Evolutionary conservation across 352 stramenopile genomes (phyloP).

Genomic region (Phytopythium sindhum): DNA sequence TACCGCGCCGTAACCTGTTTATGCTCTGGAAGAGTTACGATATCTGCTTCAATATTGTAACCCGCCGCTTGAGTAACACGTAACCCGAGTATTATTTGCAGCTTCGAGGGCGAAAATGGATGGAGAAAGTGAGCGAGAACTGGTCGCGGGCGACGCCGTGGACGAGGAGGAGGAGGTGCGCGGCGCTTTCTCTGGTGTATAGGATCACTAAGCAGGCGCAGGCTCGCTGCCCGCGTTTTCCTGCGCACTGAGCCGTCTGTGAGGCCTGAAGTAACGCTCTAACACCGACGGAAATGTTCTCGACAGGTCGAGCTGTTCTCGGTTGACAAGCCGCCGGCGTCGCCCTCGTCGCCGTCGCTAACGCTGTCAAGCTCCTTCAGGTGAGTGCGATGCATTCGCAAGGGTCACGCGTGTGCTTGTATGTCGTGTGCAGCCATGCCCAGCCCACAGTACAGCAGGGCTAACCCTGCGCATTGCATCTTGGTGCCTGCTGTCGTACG

Average conservation of each 20-base stretch:
- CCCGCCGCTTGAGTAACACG: background rate
- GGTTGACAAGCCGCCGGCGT: slow-evolving; percentile 2
- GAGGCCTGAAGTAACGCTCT: background rate
- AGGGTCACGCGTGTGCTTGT: background rate
- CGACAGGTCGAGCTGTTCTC: slow-evolving; percentile 30
- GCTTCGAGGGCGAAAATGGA: background rate
- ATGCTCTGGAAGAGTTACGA: too few species aligned
- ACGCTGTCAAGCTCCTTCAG: slow-evolving; percentile 3
- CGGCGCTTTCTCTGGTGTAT: background rate
- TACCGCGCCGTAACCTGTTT: too few species aligned
- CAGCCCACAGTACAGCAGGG: background rate
- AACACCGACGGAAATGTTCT: background rate
- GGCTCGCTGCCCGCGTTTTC: background rate
- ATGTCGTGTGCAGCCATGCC: too few species aligned
- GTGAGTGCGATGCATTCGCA: background rate
- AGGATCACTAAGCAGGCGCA: background rate
- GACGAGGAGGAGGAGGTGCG: slow-evolving; percentile 9
- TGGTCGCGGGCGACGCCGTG: slow-evolving; percentile 1
- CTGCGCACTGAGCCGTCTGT: background rate
- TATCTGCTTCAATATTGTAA: background rate
- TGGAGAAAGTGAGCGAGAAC: background rate
- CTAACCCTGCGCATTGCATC: background rate
- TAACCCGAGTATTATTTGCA: background rate
- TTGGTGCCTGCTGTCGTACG: background rate
- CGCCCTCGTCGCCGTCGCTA: slow-evolving; percentile 4